Base-by-base conservation (phyloP, 768 basidiomycete species). In the Mycena chlorophos region DNA sequence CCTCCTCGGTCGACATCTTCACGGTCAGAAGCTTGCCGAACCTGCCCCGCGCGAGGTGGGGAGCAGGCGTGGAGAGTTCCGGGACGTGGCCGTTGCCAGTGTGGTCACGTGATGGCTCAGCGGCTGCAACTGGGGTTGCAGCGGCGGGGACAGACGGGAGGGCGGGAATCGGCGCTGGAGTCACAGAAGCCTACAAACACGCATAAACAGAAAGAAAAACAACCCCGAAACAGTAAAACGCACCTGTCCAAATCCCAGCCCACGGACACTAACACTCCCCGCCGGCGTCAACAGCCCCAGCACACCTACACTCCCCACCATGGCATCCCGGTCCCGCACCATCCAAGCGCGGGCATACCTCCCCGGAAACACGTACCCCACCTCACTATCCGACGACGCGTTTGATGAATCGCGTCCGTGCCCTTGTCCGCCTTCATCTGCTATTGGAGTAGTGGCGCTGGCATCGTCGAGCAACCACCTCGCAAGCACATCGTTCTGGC, bases 211-310 rank as follows among this genome's bases (percentile, higher is more conserved):
- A 8, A 34, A 34, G 31, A 34, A 34, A 8, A 17, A 8, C 31
- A 34, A 8, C 31, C 31, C 8, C 31, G 17, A 17, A 17, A 8
- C 31, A 34, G 31, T 34, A 34, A 8, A 8, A 34, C 31, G 8
- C 39, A 12, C 39, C 12, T 40, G 19, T 25, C 20, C 5, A 10
- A 46, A 6, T 5, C 23, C 45, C 45, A 13, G 22, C 20, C 45
- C 45, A 25, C 45, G 39, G n/a, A n/a, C 10, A 19, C 58, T 47
- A 52, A 57, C 52, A 51, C 60, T 61, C 37, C 60, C 60, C 30
- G 43, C 60, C 2, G 60, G 60, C 45, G 60, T 61, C 16, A 56
- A 49, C 30, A 61, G 52, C 19, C 55, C 60, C 59, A 50, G 52
- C 6, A 51, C 47, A 12, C 59, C 54, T 17, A 47, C 50, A 6